Conservation (phyloP, 768 basidiomycete species). For the Ephemerocybe angulata region DNA sequence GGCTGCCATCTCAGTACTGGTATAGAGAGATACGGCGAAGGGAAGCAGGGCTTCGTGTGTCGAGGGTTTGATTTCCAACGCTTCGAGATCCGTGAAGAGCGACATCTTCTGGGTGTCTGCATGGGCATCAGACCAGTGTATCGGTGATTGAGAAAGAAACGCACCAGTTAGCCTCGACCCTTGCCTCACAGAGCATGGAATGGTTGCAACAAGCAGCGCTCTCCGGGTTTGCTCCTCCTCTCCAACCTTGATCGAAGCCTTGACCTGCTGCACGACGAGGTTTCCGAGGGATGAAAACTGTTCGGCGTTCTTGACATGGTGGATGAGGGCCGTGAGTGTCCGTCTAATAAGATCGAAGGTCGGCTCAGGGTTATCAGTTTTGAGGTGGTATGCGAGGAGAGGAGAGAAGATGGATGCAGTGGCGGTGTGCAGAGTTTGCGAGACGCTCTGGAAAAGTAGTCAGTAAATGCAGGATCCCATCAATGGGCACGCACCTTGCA, state of each 20-base stretch:
- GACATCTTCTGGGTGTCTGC: constrained; percentile 34
- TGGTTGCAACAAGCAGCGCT: constrained; percentile 52
- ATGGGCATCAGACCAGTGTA: no score
- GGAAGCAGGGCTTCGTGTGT: constrained; percentile 35
- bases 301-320: constrained; percentile 72
- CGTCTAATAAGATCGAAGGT: constrained; percentile 63
- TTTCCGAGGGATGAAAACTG: constrained; percentile 59
- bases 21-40: constrained; percentile 36
- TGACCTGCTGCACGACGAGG: constrained; percentile 42
- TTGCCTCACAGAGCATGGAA: constrained; percentile 61
- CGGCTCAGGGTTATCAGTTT: constrained; percentile 32
- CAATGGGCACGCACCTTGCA: constrained; percentile 56
- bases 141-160: no score
- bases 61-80: constrained; percentile 24
- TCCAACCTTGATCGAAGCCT: constrained; percentile 13
- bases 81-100: constrained; percentile 29
- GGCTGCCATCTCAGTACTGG: constrained; percentile 42
- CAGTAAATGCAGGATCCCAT: constrained; percentile 7
- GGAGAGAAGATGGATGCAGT: constrained; percentile 58
- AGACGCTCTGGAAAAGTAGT: constrained; percentile 56
- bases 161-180: constrained; percentile 68
- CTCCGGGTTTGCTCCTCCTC: constrained; percentile 44
- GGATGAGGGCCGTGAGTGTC: constrained; percentile 73
- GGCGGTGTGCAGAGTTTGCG: constrained; percentile 76
- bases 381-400: constrained; percentile 55